These are phyloP conservation scores for Lactuca saligna DNA, from an alignment of 129 eudicot genomes.

Conservation along the genomic window DNA sequence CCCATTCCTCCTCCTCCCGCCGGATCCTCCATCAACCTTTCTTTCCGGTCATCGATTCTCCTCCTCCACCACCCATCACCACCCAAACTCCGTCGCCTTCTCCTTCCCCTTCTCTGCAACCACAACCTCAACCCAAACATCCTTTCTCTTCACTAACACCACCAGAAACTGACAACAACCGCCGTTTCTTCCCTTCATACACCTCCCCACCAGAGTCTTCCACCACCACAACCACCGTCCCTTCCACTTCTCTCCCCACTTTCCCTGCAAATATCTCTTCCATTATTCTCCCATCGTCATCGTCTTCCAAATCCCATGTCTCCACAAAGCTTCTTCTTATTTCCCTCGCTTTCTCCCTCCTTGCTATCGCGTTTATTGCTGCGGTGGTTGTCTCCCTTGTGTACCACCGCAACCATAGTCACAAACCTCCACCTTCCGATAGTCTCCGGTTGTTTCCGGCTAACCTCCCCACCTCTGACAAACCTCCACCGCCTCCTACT, in stretches of 20 bases:
- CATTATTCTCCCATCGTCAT: constrained; percentile 46
- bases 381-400: constrained; percentile 37
- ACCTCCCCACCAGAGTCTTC: constrained; percentile 43
- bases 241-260: constrained; percentile 50
- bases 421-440: constrained; percentile 37
- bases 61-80: constrained; percentile 33
- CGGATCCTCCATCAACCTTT: constrained; percentile 88
- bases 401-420: constrained; percentile 33
- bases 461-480: constrained; percentile 50
- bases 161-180: constrained; percentile 32
- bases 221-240: constrained; percentile 35
- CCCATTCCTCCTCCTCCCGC: constrained; percentile 46
- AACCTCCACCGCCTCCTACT: constrained; percentile 42
- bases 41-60: constrained; percentile 40
- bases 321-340: constrained; percentile 51
- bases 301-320: constrained; percentile 41
- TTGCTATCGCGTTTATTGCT: constrained; percentile 35
- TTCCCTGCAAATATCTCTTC: constrained; percentile 85
- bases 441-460: constrained; percentile 50
- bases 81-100: constrained; percentile 25
- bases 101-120: neutral
- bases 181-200: constrained; percentile 55
- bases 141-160: constrained; percentile 53
- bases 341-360: constrained; percentile 44
- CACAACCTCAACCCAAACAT: constrained; percentile 33